Evolutionary conservation across 2,329 filamentous ascomycete genomes (phyloP).

Genomic region (Penicillium sp.): DNA sequence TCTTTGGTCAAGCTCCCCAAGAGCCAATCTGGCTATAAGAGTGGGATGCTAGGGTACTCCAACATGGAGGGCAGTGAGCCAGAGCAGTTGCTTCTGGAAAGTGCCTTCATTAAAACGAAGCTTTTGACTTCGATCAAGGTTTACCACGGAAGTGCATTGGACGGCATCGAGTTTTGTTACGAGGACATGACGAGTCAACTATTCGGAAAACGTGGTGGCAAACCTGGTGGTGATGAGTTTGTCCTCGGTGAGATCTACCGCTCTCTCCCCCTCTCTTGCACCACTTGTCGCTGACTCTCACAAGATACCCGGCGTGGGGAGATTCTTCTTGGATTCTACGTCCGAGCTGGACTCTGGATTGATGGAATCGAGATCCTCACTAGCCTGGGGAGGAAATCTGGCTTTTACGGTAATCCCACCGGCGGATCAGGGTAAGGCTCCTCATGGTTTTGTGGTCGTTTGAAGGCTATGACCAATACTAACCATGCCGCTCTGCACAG

Average conservation of each 20-base stretch:
- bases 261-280: neutral
- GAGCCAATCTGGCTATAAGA: constrained; percentile 70
- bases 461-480: neutral
- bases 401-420: constrained; percentile 74
- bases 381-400: constrained; percentile 79
- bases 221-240: constrained; percentile 69
- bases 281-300: constrained; percentile 20
- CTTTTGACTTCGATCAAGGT: constrained; percentile 72
- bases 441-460: constrained; percentile 4
- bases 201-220: constrained; percentile 77
- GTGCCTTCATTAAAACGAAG: constrained; percentile 64
- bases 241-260: constrained; percentile 61
- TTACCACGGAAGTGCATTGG: constrained; percentile 72
- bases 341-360: constrained; percentile 76
- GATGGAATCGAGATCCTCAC: constrained; percentile 89
- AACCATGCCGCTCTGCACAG: constrained; percentile 47
- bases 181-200: constrained; percentile 81
- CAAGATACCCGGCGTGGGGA: constrained; percentile 80
- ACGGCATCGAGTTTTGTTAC: constrained; percentile 89
- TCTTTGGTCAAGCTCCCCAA: constrained; percentile 72
- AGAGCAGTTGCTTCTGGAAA: constrained; percentile 72
- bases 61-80: constrained; percentile 67
- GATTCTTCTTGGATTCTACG: constrained; percentile 78
- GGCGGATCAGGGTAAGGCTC: constrained; percentile 74
- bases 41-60: constrained; percentile 70